Evolutionary conservation across 805 yeast species (phyloP).

Genomic region (Isabelozyma rhagii): DNA sequence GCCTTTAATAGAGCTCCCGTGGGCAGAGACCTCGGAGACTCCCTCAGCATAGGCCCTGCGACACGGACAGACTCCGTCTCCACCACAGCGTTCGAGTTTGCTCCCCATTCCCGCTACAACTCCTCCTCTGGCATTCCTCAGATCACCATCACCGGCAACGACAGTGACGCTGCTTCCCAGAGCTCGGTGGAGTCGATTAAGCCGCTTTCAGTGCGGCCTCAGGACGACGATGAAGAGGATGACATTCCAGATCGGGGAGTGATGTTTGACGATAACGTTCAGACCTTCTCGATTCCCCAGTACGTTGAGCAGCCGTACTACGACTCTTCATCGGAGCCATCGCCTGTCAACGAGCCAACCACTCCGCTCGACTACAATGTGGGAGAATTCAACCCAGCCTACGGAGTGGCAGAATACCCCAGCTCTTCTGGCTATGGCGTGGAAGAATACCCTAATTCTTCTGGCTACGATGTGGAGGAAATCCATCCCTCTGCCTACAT

Average conservation of each 20-base stretch:
- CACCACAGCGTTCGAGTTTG: background rate
- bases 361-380: background rate
- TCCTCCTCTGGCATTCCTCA: background rate
- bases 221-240: conserved; percentile 1
- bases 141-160: background rate
- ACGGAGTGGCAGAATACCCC: no score
- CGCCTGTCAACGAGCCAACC: background rate
- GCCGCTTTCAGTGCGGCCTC: conserved; percentile 17
- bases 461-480: conserved; percentile 4
- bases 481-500: conserved; percentile 1
- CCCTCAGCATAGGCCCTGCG: background rate
- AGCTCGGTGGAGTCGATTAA: conserved; percentile 10
- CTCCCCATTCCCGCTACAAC: background rate
- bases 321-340: background rate
- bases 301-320: background rate
- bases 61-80: background rate
- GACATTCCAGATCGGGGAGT: background rate
- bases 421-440: no score
- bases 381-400: background rate
- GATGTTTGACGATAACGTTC: background rate
- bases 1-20: no score
- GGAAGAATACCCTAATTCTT: no score
- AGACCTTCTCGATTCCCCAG: background rate
- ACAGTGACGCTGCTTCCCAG: background rate
- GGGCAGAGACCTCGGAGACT: no score